Percentiles rank a stretch among this genome's conserved stretches.
Conservation (phyloP, 2,329 filamentous ascomycete species). For the Sclerotinia glacialis region DNA sequence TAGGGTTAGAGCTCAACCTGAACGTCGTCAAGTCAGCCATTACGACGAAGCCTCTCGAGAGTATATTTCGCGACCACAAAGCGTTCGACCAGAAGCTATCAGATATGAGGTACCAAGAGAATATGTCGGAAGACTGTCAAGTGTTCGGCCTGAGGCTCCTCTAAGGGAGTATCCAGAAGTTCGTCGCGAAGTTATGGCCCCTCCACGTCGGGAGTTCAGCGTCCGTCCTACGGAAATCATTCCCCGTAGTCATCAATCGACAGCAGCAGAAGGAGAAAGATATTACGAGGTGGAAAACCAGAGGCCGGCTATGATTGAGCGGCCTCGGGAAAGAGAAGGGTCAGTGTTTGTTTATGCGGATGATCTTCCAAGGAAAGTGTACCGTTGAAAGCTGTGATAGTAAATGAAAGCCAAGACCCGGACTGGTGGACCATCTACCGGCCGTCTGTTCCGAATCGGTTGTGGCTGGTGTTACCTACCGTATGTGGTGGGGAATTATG, state of each 20-base stretch:
- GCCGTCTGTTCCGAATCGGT: slow-evolving; percentile 5
- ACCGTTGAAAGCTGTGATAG: slow-evolving; percentile 30
- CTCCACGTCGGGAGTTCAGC: slow-evolving; percentile 36
- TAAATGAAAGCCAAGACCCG: slow-evolving; percentile 3
- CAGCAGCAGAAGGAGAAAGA: slow-evolving; percentile 29
- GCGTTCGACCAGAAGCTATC: slow-evolving; percentile 52
- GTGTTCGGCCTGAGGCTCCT: slow-evolving; percentile 39
- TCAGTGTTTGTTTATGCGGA: slow-evolving; percentile 38
- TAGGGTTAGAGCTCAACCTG: slow-evolving; percentile 43
- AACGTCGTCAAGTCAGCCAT: slow-evolving; percentile 36
- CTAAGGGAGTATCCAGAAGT: slow-evolving; percentile 42
- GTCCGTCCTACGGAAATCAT: slow-evolving; percentile 34
- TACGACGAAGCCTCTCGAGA: slow-evolving; percentile 51
- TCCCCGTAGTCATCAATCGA: slow-evolving; percentile 32
- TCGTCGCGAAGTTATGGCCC: slow-evolving; percentile 31
- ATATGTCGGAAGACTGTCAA: slow-evolving; percentile 46
- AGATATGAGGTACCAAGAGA: slow-evolving; percentile 45
- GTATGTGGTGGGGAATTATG: slow-evolving; percentile 1
- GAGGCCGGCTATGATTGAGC: slow-evolving; percentile 35
- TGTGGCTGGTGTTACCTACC: slow-evolving; percentile 12
- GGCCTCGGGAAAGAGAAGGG: slow-evolving; percentile 34
- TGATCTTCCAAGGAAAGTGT: slow-evolving; percentile 36
- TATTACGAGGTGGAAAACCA: slow-evolving; percentile 34
- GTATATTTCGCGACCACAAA: slow-evolving; percentile 48
- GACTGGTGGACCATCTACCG: neutral